Evolutionary conservation across 345 rosid genomes (phyloP).

Genomic region (Eucalyptus erythrocorys): DNA sequence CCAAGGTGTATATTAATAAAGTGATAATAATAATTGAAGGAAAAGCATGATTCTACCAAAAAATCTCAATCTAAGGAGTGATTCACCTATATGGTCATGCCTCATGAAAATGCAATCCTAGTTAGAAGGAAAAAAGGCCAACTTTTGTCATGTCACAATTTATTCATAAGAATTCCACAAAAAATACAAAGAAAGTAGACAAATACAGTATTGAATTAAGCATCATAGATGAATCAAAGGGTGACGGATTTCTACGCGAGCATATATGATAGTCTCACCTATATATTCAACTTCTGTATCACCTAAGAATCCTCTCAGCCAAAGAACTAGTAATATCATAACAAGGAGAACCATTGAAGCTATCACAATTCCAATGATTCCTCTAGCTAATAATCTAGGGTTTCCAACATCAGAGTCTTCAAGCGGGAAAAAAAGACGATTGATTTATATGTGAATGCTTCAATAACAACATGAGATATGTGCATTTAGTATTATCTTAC

Average conservation of each 20-base stretch:
- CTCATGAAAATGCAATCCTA: background rate
- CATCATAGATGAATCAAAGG: background rate
- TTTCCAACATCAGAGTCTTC: conserved; percentile 58
- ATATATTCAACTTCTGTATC: conserved; percentile 33
- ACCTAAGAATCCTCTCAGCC: conserved; percentile 31
- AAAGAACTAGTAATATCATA: conserved; percentile 26
- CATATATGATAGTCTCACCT: conserved; percentile 17
- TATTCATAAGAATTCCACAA: background rate
- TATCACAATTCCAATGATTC: conserved; percentile 51
- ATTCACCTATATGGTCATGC: background rate
- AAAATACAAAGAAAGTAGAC: background rate
- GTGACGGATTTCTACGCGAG: background rate
- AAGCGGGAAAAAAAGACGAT: background rate
- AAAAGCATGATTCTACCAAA: background rate
- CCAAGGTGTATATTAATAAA: background rate
- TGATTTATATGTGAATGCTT: background rate
- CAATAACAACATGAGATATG: background rate
- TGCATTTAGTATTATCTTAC: conserved; percentile 21
- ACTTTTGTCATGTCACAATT: background rate
- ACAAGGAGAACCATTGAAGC: conserved; percentile 26
- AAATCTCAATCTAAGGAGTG: background rate
- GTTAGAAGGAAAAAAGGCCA: background rate
- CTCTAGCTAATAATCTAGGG: conserved; percentile 48
- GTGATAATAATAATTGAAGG: background rate
- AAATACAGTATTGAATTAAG: background rate